A percentile compares a stretch with the other conserved stretches of the same genome.
These are phyloP conservation scores for Massariosphaeria phaeospora DNA, from an alignment of 495 filamentous ascomycete species.

Conservation along the genomic window DNA sequence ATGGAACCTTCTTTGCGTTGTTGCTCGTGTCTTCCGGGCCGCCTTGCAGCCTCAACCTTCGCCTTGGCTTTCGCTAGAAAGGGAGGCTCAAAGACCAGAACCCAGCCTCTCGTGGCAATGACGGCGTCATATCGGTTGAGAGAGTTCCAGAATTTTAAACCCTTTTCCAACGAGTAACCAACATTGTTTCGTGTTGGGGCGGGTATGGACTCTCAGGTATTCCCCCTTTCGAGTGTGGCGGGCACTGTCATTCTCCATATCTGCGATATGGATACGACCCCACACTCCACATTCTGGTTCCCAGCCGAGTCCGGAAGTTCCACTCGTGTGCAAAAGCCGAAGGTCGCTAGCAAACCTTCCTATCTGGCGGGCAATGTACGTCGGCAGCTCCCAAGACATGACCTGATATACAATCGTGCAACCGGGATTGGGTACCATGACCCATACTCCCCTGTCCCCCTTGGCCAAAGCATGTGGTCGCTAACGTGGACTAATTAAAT, in stretches of 20 bases:
- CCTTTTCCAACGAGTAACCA: too few relatives aligned
- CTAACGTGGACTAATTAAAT: conserved; percentile 15
- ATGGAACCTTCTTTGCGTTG: conserved; percentile 11
- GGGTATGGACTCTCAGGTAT: too few relatives aligned
- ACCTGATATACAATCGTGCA: conserved; percentile 17
- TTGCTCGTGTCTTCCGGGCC: conserved; percentile 1
- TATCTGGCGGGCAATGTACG: background rate
- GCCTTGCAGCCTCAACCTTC: background rate
- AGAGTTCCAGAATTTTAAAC: conserved; percentile 11
- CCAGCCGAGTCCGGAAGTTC: background rate
- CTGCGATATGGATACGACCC: conserved; percentile 5
- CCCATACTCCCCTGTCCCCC: conserved; percentile 20
- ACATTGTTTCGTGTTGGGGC: too few relatives aligned
- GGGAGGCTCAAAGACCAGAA: conserved; percentile 25
- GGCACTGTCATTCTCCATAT: conserved; percentile 4
- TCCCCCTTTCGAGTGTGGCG: too few relatives aligned
- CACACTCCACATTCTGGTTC: background rate
- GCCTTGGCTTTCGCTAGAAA: background rate
- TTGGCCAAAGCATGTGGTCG: conserved; percentile 17
- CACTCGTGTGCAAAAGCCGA: background rate
- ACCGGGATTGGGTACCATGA: conserved; percentile 26
- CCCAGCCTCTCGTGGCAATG: conserved; percentile 10
- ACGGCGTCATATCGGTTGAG: conserved; percentile 5
- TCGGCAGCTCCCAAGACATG: conserved; percentile 10
- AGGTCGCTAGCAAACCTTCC: conserved; percentile 22